Conservation (phyloP, 2,329 filamentous ascomycete species). For the Alternaria solani region DNA sequence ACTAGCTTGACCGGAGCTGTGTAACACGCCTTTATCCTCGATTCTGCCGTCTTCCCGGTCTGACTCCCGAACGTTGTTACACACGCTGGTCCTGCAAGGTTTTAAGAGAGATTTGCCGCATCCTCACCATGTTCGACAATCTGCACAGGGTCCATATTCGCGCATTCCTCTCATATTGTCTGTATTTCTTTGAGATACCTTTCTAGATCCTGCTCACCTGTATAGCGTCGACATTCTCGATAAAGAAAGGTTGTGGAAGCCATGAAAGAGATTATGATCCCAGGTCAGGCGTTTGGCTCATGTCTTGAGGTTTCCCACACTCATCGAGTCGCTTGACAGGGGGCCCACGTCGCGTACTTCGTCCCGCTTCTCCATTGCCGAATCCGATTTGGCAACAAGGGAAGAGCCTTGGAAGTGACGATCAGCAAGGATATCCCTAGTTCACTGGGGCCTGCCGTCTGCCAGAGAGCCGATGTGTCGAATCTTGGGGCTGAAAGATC, state of each 20-base stretch:
- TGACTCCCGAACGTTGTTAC: constrained; percentile 24
- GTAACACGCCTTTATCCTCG: constrained; percentile 9
- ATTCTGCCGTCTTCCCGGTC: constrained; percentile 16
- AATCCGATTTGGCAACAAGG: constrained; percentile 17
- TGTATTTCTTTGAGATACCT: background rate
- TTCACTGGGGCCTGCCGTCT: constrained; percentile 17
- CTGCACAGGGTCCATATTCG: background rate
- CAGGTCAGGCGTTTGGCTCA: background rate
- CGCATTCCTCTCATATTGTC: background rate
- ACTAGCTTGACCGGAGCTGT: constrained; percentile 7
- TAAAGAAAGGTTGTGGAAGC: background rate
- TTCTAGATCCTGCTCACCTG: background rate
- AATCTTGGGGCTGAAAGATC: constrained; percentile 19
- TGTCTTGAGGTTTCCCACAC: background rate
- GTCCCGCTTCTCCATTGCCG: constrained; percentile 20
- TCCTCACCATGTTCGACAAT: background rate
- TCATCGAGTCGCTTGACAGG: constrained; percentile 6
- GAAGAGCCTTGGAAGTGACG: background rate
- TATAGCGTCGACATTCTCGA: background rate
- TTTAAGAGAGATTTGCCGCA: background rate
- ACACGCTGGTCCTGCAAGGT: constrained; percentile 12
- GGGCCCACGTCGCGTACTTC: constrained; percentile 7
- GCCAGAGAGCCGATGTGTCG: constrained; percentile 28
- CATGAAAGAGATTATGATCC: background rate
- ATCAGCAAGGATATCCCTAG: constrained; percentile 14